phyloP scores from a whole-genome alignment of 176 grass and related monocot species.

The Carex parvula region DNA sequence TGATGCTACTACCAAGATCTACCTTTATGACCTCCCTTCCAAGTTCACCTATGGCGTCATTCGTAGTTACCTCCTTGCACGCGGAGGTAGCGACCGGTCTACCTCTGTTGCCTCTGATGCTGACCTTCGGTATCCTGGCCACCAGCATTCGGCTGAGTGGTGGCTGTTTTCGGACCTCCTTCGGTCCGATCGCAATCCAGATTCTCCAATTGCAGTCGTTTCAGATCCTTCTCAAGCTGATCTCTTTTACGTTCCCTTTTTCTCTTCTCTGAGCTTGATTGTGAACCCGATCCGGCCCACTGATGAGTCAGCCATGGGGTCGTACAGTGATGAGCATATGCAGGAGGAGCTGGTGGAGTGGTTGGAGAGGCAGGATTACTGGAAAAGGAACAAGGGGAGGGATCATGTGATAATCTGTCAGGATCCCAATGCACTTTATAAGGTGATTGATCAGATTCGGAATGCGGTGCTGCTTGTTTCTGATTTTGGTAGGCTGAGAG shows the following conservation, averaged over 20 bases:
- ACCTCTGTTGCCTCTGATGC: constrained; percentile 26
- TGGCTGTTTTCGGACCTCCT: constrained; percentile 68
- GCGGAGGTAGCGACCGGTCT: constrained; percentile 20
- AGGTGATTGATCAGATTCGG: constrained; percentile 58
- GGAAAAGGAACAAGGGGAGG: constrained; percentile 59
- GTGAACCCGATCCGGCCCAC: constrained; percentile 69
- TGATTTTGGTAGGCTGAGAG: constrained; percentile 70
- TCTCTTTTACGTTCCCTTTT: constrained; percentile 95
- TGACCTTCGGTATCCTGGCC: constrained; percentile 59
- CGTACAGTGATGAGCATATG: constrained; percentile 66
- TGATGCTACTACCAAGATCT: constrained; percentile 55
- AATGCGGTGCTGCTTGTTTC: constrained; percentile 82
- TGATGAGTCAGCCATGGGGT: constrained; percentile 20
- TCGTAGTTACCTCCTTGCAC: constrained; percentile 57
- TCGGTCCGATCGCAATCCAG: constrained; percentile 19
- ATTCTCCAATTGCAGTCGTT: constrained; percentile 47
- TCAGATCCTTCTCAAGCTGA: constrained; percentile 60
- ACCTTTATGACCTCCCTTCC: constrained; percentile 54
- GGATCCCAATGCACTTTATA: constrained; percentile 84
- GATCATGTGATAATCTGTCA: constrained; percentile 94
- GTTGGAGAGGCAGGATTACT: constrained; percentile 63
- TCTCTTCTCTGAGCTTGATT: constrained; percentile 90
- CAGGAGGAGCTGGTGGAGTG: constrained; percentile 84
- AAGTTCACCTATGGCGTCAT: constrained; percentile 83
- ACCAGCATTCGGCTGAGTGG: constrained; percentile 93